These are phyloP conservation scores for Colletotrichum echinochloae DNA, from an alignment of 2,329 filamentous ascomycete genomes.

Conservation along the genomic window DNA sequence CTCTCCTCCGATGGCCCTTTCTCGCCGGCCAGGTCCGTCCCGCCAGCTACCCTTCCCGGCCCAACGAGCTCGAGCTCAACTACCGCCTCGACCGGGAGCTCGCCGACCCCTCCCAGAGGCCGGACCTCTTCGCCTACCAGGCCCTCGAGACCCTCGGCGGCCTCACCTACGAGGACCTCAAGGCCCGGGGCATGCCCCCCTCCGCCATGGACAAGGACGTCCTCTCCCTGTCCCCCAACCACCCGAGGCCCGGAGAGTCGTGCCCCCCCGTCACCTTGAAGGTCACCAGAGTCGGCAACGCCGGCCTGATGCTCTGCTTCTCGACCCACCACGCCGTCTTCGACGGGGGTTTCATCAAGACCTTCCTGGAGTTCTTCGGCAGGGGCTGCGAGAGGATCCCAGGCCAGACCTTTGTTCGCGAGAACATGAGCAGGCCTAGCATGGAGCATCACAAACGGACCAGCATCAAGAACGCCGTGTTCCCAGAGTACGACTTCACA, in stretches of 20 bases:
- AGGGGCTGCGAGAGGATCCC: neutral
- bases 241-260: constrained; percentile 24
- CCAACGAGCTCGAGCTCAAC: constrained; percentile 20
- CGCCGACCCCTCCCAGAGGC: neutral
- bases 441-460: neutral
- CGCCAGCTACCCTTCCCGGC: neutral
- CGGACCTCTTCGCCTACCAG: neutral
- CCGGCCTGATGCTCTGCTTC: constrained; percentile 45
- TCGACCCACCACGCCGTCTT: constrained; percentile 55
- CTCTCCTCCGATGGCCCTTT: constrained; percentile 26
- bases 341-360: constrained; percentile 24
- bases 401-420: neutral
- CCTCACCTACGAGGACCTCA: neutral
- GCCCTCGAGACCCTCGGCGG: neutral
- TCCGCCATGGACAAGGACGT: constrained; percentile 24
- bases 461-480: neutral
- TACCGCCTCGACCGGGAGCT: neutral
- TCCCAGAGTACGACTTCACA: constrained; percentile 26
- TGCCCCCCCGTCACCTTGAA: constrained; percentile 28
- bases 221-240: constrained; percentile 26
- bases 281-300: neutral
- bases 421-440: neutral
- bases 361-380: constrained; percentile 29
- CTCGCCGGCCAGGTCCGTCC: constrained; percentile 20
- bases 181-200: constrained; percentile 1